Evolutionary conservation across 73 alveolate genomes (phyloP), one percentile per base, ranked within the genome.

Genomic region (Paramecium sexaurelia): DNA sequence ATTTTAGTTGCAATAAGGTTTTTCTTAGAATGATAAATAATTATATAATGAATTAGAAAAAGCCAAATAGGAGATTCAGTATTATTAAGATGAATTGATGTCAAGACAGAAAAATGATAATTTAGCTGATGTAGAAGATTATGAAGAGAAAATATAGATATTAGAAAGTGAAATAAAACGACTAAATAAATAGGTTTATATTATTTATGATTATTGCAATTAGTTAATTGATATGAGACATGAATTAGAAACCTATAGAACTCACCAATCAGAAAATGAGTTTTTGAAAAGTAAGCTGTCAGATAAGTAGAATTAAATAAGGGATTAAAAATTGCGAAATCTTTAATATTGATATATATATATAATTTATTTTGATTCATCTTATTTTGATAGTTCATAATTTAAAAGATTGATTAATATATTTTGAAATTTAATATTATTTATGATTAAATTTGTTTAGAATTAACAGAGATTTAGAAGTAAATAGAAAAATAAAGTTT

Each of bases 211-310:
- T 61, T 61, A 26, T 26, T 11, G 7, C 19, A 61, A 51, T 17
- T 61, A 61, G 83, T 61, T 61, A 61, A 24, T 19, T 22, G 83
- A 61, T 29, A 61, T 61, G 43, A 61, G 83, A 61, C 83, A 61
- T 61, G 83, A 61, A 61, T 32, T 61, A 10, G 83, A 61, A 20
- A 32, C 5, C 1, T 61, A 61, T 24, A 61, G 43, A 24, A 8
- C 11, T 61, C 83, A 61, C 13, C 7, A 61, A 61, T 61, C 83
- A 3, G 83, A 61, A 2, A 61, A 61, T 61, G 83, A 61, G 17
- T 61, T 61, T 11, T 32, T 61, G 1, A 26, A 32, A 19, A 61
- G 83, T 24, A 61, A 61, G n/a, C 22, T 61, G 7, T 61, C 83
- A 5, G 45, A 26, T 29, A 3, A 26, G 26, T 61, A 61, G 26